Conservation (phyloP, 2,329 filamentous ascomycete genomes). For the Botrytis medusae region DNA sequence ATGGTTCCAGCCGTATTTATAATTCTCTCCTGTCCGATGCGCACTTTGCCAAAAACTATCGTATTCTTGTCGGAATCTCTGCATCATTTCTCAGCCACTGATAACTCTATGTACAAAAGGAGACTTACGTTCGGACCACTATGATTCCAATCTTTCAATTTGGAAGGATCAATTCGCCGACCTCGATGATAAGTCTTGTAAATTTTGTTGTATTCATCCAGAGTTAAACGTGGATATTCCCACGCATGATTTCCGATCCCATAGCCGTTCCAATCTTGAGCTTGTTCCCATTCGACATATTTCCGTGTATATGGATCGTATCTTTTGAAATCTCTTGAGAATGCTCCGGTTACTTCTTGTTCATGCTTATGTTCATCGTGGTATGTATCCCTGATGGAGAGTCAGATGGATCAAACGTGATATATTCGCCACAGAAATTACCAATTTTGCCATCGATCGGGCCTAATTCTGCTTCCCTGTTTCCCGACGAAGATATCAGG, state of each 20-base stretch:
- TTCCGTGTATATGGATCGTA: conserved; percentile 37
- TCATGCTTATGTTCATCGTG: conserved; percentile 24
- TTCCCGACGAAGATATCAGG: conserved; percentile 45
- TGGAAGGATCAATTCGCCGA: conserved; percentile 22
- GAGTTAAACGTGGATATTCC: conserved; percentile 35
- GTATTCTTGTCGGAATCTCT: conserved; percentile 35
- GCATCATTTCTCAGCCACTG: conserved; percentile 8
- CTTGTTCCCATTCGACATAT: conserved; percentile 33
- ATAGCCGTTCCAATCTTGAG: conserved; percentile 28
- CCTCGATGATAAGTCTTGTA: conserved; percentile 16
- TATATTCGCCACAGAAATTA: not conserved
- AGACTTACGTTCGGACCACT: conserved; percentile 34
- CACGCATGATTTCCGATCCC: conserved; percentile 20
- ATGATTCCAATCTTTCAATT: conserved; percentile 33
- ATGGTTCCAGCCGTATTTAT: not conserved
- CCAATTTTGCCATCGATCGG: conserved; percentile 39
- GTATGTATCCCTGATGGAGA: conserved; percentile 36
- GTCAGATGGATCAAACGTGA: not conserved
- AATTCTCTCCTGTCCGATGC: conserved; percentile 34
- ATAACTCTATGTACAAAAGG: not conserved
- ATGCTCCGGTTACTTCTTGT: conserved; percentile 19
- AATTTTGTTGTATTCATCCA: conserved; percentile 29
- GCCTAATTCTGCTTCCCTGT: conserved; percentile 28
- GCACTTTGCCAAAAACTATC: conserved; percentile 37
- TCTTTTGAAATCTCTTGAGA: conserved; percentile 27